phyloP scores from a whole-genome alignment of 2,329 filamentous ascomycete species.

The Ceratocystis alfenasii region DNA sequence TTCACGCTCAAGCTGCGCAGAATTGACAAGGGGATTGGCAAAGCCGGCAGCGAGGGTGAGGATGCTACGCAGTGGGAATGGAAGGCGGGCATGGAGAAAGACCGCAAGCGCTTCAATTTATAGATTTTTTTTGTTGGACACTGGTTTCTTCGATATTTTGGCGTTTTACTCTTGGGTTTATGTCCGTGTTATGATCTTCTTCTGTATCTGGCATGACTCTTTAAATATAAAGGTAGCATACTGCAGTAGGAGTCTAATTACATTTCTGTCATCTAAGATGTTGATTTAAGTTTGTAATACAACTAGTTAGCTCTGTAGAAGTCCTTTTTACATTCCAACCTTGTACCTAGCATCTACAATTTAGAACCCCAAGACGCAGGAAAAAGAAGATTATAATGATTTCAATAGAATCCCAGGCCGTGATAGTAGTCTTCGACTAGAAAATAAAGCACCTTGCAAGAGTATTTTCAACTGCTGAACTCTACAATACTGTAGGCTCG shows the following conservation, averaged over 20 bases:
- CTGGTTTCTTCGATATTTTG: conserved; percentile 13
- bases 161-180: no score
- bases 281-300: background rate
- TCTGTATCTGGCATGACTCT: background rate
- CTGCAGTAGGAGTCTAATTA: background rate
- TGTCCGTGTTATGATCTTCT: background rate
- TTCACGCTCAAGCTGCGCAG: conserved; percentile 71
- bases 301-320: no score
- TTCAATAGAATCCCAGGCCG: no score
- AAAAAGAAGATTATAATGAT: no score
- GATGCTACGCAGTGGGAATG: conserved; percentile 87
- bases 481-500: background rate
- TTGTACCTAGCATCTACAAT: no score
- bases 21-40: conserved; percentile 76
- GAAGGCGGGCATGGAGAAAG: conserved; percentile 92
- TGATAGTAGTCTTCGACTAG: no score
- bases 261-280: conserved; percentile 3
- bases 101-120: conserved; percentile 84
- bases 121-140: conserved; percentile 32
- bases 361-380: no score
- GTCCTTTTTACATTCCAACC: no score
- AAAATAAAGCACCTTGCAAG: no score
- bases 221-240: conserved; percentile 14
- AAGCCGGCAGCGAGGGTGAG: conserved; percentile 54
- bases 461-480: no score